These are phyloP conservation scores for Xanthoconium separans DNA, from an alignment of 1,284 basidiomycete species.

Conservation along the genomic window DNA sequence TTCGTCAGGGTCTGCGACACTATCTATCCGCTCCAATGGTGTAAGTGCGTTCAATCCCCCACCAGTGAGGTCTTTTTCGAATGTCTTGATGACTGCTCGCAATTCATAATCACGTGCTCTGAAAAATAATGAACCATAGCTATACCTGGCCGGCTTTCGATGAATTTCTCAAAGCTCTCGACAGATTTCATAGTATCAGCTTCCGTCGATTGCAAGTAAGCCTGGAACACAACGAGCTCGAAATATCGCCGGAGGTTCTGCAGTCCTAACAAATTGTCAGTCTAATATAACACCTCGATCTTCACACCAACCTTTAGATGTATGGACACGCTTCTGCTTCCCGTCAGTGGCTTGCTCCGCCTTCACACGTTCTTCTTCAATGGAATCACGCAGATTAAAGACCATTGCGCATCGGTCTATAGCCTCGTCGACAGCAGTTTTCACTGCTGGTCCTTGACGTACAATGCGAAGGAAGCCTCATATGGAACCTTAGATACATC, in stretches of 20 bases:
- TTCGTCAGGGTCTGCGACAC: slow-evolving; percentile 86
- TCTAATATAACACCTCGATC: background rate
- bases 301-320: slow-evolving; percentile 61
- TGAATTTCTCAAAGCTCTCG: slow-evolving; percentile 78
- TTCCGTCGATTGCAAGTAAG: slow-evolving; percentile 85
- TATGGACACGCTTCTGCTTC: slow-evolving; percentile 60
- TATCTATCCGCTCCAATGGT: slow-evolving; percentile 80
- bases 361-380: slow-evolving; percentile 75
- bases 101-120: background rate
- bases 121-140: background rate
- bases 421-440: slow-evolving; percentile 86
- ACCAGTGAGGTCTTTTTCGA: slow-evolving; percentile 87
- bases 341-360: slow-evolving; percentile 82
- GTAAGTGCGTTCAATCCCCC: slow-evolving; percentile 81
- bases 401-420: slow-evolving; percentile 88
- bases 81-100: slow-evolving; percentile 84
- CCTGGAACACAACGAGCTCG: slow-evolving; percentile 90
- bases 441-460: slow-evolving; percentile 85
- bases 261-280: slow-evolving; percentile 50
- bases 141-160: slow-evolving; percentile 78
- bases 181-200: slow-evolving; percentile 81
- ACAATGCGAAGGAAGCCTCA: slow-evolving; percentile 90
- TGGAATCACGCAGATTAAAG: slow-evolving; percentile 84
- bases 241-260: slow-evolving; percentile 87
- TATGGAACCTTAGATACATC: slow-evolving; percentile 8